Conservation (phyloP, 2,329 filamentous ascomycete genomes). For the Aureobasidium sp. region DNA sequence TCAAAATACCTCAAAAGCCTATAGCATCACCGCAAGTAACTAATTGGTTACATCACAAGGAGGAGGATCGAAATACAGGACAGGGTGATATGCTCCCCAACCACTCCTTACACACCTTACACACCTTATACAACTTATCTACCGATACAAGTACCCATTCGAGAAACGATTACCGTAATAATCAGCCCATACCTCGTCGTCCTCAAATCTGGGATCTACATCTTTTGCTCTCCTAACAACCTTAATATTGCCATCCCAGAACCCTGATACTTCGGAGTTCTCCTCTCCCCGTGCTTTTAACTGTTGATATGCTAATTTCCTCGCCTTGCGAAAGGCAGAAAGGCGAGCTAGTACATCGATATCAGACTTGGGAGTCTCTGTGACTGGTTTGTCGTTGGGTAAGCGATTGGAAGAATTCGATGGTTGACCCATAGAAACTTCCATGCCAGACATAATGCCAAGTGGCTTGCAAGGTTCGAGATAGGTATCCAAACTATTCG, state of each 20-base stretch:
- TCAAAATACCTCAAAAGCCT: no score
- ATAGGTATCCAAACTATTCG: conserved; percentile 41
- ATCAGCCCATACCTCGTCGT: conserved; percentile 27
- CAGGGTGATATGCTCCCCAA: not conserved
- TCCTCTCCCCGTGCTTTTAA: conserved; percentile 27
- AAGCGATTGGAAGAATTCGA: conserved; percentile 10
- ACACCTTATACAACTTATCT: no score
- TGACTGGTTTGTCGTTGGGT: not conserved
- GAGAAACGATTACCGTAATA: conserved; percentile 29
- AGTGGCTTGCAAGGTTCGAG: conserved; percentile 12
- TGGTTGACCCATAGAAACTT: not conserved
- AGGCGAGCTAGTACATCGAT: conserved; percentile 50
- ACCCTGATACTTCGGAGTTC: conserved; percentile 44
- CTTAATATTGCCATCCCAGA: conserved; percentile 54
- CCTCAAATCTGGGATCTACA: not conserved
- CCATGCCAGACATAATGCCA: conserved; percentile 18
- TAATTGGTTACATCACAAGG: not conserved
- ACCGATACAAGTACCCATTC: conserved; percentile 26
- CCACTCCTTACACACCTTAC: not conserved
- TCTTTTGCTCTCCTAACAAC: conserved; percentile 40
- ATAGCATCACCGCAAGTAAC: no score
- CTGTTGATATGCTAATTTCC: conserved; percentile 43
- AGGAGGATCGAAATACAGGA: not conserved
- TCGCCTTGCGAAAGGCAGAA: conserved; percentile 47
- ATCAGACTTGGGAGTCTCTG: conserved; percentile 15